Conservation (phyloP, 768 basidiomycete species). For the Leccinum truebloodii region DNA sequence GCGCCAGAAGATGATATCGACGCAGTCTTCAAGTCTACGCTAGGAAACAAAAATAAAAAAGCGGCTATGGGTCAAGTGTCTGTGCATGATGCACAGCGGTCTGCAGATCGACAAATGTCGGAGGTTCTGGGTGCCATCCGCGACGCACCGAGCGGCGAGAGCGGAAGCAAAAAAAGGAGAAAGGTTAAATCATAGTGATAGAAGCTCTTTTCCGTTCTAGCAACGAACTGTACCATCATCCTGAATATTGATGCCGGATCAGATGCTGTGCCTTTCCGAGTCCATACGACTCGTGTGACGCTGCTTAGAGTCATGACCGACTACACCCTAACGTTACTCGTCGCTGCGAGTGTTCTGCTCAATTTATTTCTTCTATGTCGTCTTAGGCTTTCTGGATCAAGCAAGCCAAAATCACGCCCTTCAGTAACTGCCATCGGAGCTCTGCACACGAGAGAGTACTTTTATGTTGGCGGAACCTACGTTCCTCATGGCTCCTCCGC, state of each 20-base stretch:
- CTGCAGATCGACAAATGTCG: slow-evolving; percentile 41
- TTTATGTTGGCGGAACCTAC: slow-evolving; percentile 50
- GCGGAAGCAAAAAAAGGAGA: slow-evolving; percentile 36
- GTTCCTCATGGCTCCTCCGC: slow-evolving; percentile 35
- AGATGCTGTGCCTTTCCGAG: not conserved
- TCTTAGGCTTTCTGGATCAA: not conserved
- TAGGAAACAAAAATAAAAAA: slow-evolving; percentile 63
- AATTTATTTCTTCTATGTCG: slow-evolving; percentile 20
- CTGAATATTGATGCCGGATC: not conserved
- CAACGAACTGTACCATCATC: not conserved
- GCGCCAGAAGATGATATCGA: slow-evolving; percentile 71
- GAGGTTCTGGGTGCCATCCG: slow-evolving; percentile 62
- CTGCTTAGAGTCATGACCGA: not conserved
- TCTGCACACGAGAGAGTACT: slow-evolving; percentile 47
- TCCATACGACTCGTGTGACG: not conserved
- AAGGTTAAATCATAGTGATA: slow-evolving; percentile 12
- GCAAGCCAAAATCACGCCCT: not conserved
- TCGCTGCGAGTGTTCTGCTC: slow-evolving; percentile 17
- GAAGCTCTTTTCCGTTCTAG: not conserved
- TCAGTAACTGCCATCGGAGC: slow-evolving; percentile 25
- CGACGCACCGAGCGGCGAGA: slow-evolving; percentile 52
- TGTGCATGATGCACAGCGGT: slow-evolving; percentile 13
- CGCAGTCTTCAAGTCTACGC: slow-evolving; percentile 56
- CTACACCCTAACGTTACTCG: slow-evolving; percentile 7
- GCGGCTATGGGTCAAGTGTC: slow-evolving; percentile 39